A percentile compares a stretch with the other conserved stretches of the same genome.
These are phyloP conservation scores for Chytriomyces sp. DNA, from an alignment of 192 early-diverging fungal species.

Conservation along the genomic window DNA sequence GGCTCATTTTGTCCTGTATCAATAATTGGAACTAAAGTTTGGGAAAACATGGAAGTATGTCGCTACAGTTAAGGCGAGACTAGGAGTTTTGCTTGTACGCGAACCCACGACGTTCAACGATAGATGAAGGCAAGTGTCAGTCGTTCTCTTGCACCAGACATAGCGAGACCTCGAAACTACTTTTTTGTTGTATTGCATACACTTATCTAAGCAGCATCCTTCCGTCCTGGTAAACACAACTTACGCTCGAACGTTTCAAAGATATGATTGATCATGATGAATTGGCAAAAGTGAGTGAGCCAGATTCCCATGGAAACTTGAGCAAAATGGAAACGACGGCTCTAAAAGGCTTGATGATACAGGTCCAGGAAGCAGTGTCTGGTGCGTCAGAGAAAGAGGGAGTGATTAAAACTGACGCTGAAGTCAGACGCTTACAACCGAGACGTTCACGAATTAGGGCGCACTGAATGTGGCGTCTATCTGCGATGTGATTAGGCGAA, in stretches of 20 bases:
- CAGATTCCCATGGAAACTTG: slow-evolving; percentile 78
- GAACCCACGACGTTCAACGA: slow-evolving; percentile 63
- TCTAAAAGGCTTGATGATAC: slow-evolving; percentile 75
- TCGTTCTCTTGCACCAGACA: slow-evolving; percentile 61
- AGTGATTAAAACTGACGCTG: too few relatives aligned
- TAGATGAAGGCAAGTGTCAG: slow-evolving; percentile 58
- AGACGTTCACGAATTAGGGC: not conserved
- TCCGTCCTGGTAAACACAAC: not conserved
- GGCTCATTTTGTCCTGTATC: not conserved
- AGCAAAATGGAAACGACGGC: slow-evolving; percentile 69
- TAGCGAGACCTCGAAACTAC: slow-evolving; percentile 66
- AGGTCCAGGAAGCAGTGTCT: slow-evolving; percentile 75
- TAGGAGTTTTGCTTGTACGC: slow-evolving; percentile 74
- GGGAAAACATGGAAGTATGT: not conserved
- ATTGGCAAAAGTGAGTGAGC: slow-evolving; percentile 57
- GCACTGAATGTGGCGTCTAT: not conserved
- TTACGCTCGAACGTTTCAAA: slow-evolving; percentile 67
- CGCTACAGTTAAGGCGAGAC: slow-evolving; percentile 50
- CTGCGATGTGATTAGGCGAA: not conserved
- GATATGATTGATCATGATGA: slow-evolving; percentile 76
- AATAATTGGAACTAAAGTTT: not conserved
- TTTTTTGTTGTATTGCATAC: slow-evolving; percentile 15
- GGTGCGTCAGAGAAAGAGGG: too few relatives aligned
- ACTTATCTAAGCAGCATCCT: not conserved
- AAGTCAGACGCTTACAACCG: not conserved